These are phyloP conservation scores for Aspergillus sp. DNA, from an alignment of 2,329 filamentous ascomycete genomes.

Conservation along the genomic window DNA sequence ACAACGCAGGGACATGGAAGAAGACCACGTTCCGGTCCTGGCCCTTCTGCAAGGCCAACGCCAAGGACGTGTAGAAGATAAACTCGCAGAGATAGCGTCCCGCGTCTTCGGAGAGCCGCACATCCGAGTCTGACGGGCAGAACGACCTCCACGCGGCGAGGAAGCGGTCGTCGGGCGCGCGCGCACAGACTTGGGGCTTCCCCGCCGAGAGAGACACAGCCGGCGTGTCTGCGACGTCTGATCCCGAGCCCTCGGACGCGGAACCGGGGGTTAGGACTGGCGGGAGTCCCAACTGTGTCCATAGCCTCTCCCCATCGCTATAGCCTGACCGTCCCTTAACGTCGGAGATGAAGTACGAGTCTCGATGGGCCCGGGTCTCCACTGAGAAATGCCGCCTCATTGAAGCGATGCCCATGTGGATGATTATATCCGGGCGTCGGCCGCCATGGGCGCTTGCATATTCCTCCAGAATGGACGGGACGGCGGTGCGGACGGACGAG, in stretches of 20 bases:
- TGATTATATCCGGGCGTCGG: slow-evolving; percentile 50
- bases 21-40: slow-evolving; percentile 49
- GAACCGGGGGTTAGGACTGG: slow-evolving; percentile 46
- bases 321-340: slow-evolving; percentile 48
- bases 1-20: slow-evolving; percentile 60
- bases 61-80: slow-evolving; percentile 62
- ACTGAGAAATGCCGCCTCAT: slow-evolving; percentile 58
- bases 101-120: slow-evolving; percentile 58
- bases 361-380: slow-evolving; percentile 60
- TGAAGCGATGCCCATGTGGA: slow-evolving; percentile 74
- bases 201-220: neutral
- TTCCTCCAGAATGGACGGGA: slow-evolving; percentile 54
- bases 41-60: slow-evolving; percentile 28
- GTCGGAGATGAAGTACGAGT: slow-evolving; percentile 62
- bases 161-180: slow-evolving; percentile 25
- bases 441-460: slow-evolving; percentile 31
- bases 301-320: slow-evolving; percentile 41
- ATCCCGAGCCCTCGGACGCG: slow-evolving; percentile 2
- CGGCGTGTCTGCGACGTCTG: slow-evolving; percentile 3
- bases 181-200: slow-evolving; percentile 10
- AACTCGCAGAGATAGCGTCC: slow-evolving; percentile 71
- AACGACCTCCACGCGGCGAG: slow-evolving; percentile 26
- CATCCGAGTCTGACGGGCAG: slow-evolving; percentile 23
- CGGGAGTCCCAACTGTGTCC: slow-evolving; percentile 41
- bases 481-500: slow-evolving; percentile 50